Base-by-base conservation (phyloP, 2,329 filamentous ascomycete genomes). In the Cladosporium velox region DNA sequence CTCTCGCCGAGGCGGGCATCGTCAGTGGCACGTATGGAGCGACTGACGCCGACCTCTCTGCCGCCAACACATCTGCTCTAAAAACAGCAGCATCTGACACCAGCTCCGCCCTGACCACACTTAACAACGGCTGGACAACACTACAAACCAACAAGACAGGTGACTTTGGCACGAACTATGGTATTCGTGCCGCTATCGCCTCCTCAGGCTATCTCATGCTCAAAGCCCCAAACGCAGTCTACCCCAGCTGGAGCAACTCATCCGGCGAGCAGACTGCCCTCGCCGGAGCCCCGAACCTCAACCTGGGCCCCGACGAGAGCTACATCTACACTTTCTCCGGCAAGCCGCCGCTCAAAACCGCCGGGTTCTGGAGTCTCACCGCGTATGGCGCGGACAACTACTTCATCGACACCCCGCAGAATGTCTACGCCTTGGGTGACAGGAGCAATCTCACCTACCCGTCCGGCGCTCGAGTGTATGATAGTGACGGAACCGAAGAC, bases 351-450 rank as follows among this genome's bases (percentile, higher is more conserved):
- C 59, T 72, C 18, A 52, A 54, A 26, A 24, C 32, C 18, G 57
- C 51, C 2, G 69, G 70, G 0, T 71, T 71, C 51, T 72, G 69
- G 70, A 70, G 68, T 49, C 34, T 71, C 54, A 71, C 69, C 1
- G 67, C 66, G 4, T 72, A 72, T 41, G 51, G 51, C 10, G 34
- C 47, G 2, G 66, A 67, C 32, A 51, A 64, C 18, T 71, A 63
- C 58, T 66, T 72, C n/a, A 65, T 72, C 26, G 63, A 57, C 3
- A 71, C 70, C 52, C 30, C 60, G 6, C 44, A 47, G 11, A 65
- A 64, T 28, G 59, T 68, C 2, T 72, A 70, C 32, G 65, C 67
- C 11, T 41, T 72, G 1, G 70, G 68, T 18, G 69, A 71, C 34
- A 55, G 68, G 6, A 72, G 69, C 52, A 69, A 69, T 18, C 28